Base-by-base conservation (phyloP, 2,329 filamentous ascomycete species). In the Rachicladosporium sp. region DNA sequence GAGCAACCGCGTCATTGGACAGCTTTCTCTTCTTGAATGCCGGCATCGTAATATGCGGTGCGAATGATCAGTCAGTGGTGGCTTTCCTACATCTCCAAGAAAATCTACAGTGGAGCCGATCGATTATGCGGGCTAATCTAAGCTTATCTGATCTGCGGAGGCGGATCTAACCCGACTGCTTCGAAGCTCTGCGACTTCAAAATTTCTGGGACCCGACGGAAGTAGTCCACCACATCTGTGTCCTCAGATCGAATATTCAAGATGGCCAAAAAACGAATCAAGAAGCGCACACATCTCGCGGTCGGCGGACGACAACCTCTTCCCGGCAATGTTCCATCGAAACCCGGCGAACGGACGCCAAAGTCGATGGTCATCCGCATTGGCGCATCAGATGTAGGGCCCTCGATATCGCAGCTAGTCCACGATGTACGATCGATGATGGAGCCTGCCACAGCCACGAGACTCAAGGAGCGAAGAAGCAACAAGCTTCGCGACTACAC, bases 321-420 rank as follows among this genome's bases (percentile, higher is more conserved):
- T 48, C 69, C 54, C 40, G 57, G 57, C 37, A 71, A 73, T 47
- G 67, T 70, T 33, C 71, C 75, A 41, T 40, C 43, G 10, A 73
- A 76, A 43, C 73, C 78, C 15, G 70, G 68, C 43, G 69, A 73
- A 38, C 76, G 78, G 48, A 73, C 78, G 37, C 91, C 91, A 29
- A 95, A 95, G 71, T 93, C 82, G 60, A 95, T 98, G 89, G 89
- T 98, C 43, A 94, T 98, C 62, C 84, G 91, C 51, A 88, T 95
- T 54, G 91, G 91, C 53, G 89, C 88, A 52, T 83, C 87, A 54
- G 85, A 95, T 58, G 86, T 98, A 38, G 91, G 91, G 42, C 77
- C 85, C 43, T 93, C 83, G 60, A 75, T 98, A 53, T 89, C 81
- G 59, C 88, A 96, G 65, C 70, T 98, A 52, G 88, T 89, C 13